Percentiles rank a stretch among this genome's conserved stretches.
These are phyloP conservation scores for Zizania palustris DNA, from an alignment of 202 grass and related monocot species.

Conservation along the genomic window DNA sequence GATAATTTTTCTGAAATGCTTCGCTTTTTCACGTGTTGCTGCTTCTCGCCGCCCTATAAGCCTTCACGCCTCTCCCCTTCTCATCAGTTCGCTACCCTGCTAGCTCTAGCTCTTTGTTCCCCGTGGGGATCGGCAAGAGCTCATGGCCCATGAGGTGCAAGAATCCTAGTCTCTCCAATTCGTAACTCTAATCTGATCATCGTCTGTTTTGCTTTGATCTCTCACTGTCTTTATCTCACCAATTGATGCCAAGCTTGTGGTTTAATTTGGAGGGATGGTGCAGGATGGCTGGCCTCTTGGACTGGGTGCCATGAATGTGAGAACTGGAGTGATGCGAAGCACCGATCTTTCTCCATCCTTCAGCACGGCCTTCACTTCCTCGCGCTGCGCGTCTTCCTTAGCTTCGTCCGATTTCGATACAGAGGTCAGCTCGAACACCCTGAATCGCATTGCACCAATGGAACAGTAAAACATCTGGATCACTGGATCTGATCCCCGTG, in stretches of 20 bases:
- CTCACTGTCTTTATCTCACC: neutral
- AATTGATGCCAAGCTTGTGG: neutral
- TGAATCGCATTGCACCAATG: neutral
- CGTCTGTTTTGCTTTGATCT: neutral
- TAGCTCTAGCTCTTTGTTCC: neutral
- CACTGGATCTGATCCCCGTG: neutral
- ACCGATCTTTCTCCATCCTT: conserved; percentile 49
- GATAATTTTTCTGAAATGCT: neutral
- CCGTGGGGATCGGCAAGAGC: neutral
- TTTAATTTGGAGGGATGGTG: neutral
- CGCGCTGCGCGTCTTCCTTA: conserved; percentile 50
- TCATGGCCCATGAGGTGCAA: conserved; percentile 52
- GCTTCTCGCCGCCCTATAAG: conserved; percentile 16
- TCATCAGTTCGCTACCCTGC: neutral
- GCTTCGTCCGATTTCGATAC: conserved; percentile 52
- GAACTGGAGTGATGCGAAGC: conserved; percentile 43
- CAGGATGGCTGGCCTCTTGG: conserved; percentile 81
- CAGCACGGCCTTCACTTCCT: conserved; percentile 54
- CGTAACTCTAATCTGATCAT: neutral
- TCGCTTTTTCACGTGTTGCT: conserved; percentile 37
- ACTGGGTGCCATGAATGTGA: conserved; percentile 45
- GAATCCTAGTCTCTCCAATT: neutral
- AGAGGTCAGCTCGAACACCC: conserved; percentile 41
- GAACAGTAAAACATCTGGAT: neutral
- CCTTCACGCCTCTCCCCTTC: neutral